phyloP scores from a whole-genome alignment of 2,329 filamentous ascomycete genomes.

The Exophiala aquamarina region DNA sequence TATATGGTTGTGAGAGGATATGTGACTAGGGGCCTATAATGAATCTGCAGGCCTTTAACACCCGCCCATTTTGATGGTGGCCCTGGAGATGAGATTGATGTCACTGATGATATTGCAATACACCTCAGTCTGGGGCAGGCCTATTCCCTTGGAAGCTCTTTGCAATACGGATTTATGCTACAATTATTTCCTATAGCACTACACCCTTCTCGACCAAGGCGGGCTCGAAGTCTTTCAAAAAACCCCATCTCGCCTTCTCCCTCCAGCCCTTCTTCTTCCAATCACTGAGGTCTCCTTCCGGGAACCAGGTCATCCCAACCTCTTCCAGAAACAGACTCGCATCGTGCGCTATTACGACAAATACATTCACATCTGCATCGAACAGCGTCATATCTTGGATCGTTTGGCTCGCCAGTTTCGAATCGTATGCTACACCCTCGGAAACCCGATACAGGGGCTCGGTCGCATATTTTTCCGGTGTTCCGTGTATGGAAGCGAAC shows the following conservation, averaged over 20 bases:
- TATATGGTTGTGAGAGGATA: too few species aligned
- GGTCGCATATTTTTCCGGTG: background rate
- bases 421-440: slow-evolving; percentile 4
- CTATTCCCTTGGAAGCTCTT: too few species aligned
- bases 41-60: too few species aligned
- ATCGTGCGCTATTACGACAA: slow-evolving; percentile 33
- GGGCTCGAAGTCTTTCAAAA: slow-evolving; percentile 15
- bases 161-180: too few species aligned
- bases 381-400: slow-evolving; percentile 28
- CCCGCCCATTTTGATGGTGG: too few species aligned
- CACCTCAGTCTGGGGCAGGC: too few species aligned
- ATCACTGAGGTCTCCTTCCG: slow-evolving; percentile 25
- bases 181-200: too few species aligned
- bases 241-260: slow-evolving; percentile 14
- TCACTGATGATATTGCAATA: too few species aligned
- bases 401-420: slow-evolving; percentile 19
- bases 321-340: slow-evolving; percentile 24
- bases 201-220: background rate
- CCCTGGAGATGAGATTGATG: too few species aligned
- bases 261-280: slow-evolving; percentile 32
- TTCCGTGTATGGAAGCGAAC: background rate
- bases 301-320: slow-evolving; percentile 18
- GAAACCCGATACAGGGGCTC: background rate
- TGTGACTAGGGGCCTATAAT: too few species aligned
- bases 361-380: slow-evolving; percentile 29